Conservation (phyloP, 331 rosid species). For the Rosa hybrid region DNA sequence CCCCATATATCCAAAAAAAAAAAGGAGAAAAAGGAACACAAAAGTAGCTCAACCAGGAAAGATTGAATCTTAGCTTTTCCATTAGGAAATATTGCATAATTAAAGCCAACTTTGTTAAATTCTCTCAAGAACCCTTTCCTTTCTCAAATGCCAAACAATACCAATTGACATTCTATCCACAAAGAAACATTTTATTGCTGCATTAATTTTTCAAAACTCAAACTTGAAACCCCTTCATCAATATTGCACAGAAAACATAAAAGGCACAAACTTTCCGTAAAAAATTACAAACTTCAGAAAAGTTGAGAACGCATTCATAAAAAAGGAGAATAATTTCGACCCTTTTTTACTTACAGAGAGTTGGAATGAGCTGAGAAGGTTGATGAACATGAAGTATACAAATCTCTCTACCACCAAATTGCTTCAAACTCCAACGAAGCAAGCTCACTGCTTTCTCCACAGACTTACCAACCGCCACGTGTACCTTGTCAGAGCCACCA, state of each 20-base stretch:
- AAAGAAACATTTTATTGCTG: neutral
- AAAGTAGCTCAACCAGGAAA: neutral
- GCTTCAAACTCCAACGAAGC: conserved; percentile 66
- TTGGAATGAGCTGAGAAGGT: conserved; percentile 77
- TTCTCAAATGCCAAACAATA: conserved; percentile 11
- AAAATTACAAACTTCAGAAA: neutral
- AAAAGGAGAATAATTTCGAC: neutral
- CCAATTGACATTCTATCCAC: neutral
- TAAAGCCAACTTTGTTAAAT: neutral
- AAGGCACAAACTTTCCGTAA: neutral
- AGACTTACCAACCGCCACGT: conserved; percentile 76
- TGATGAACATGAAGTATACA: conserved; percentile 66
- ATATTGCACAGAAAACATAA: neutral
- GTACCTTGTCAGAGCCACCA: conserved; percentile 27
- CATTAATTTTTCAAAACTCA: neutral
- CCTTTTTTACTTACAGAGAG: conserved; percentile 49
- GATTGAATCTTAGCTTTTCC: neutral
- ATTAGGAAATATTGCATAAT: too few relatives aligned
- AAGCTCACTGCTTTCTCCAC: conserved; percentile 48
- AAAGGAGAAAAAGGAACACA: neutral
- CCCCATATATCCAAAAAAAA: too few relatives aligned
- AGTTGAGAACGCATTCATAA: neutral
- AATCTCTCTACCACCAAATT: conserved; percentile 44
- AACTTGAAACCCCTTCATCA: neutral
- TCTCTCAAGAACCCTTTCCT: neutral